These are phyloP conservation scores for Ophiognomonia clavigignenti-juglandacearum DNA, from an alignment of 2,329 filamentous ascomycete genomes.

Conservation along the genomic window DNA sequence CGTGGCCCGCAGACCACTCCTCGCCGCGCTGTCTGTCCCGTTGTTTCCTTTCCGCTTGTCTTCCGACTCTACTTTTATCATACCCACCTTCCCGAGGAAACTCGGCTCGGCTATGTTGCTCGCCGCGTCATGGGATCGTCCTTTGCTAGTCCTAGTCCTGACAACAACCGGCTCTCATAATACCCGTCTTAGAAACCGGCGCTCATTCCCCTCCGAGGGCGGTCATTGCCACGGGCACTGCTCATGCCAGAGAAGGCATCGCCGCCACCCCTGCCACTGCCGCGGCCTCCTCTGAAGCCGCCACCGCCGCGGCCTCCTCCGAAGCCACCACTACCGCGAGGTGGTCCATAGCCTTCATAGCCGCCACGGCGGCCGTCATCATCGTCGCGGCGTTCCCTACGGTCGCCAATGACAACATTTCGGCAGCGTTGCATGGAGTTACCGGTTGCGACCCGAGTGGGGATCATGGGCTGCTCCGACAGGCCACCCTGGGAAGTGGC, in stretches of 20 bases:
- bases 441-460: constrained; percentile 20
- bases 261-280: not conserved
- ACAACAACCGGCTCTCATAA: too few relatives aligned
- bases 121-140: not conserved
- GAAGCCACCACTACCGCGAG: not conserved
- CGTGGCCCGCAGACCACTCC: not conserved
- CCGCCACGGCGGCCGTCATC: not conserved
- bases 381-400: not conserved
- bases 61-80: too few relatives aligned
- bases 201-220: not conserved
- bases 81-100: too few relatives aligned
- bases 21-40: not conserved
- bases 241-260: constrained; percentile 10
- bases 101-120: too few relatives aligned
- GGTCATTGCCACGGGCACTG: not conserved
- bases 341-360: constrained; percentile 1
- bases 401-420: constrained; percentile 30
- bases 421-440: constrained; percentile 25
- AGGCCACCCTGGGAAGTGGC: constrained; percentile 46
- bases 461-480: constrained; percentile 39
- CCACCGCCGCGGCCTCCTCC: constrained; percentile 2
- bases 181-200: constrained; percentile 5
- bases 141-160: not conserved
- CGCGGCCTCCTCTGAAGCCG: not conserved
- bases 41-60: not conserved